These are phyloP conservation scores for Oryza meyeriana DNA, from an alignment of 176 grass and related monocot genomes.

Conservation along the genomic window DNA sequence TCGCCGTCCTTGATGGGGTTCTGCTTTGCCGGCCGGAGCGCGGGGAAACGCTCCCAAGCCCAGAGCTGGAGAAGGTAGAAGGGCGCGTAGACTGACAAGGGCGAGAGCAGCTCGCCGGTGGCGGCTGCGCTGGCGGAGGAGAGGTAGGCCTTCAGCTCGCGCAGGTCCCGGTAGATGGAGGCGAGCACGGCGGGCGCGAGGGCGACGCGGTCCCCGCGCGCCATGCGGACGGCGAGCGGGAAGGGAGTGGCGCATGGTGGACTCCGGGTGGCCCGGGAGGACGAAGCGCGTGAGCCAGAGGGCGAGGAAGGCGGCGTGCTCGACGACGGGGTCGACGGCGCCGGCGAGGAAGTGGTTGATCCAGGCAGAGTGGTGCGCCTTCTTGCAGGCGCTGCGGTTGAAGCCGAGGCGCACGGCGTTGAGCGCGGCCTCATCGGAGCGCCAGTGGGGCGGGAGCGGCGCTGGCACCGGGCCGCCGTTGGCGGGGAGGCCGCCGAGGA, in stretches of 20 bases:
- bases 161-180: conserved; percentile 75
- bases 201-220: conserved; percentile 61
- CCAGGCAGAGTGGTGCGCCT: conserved; percentile 90
- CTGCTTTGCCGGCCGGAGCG: conserved; percentile 45
- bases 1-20: conserved; percentile 38
- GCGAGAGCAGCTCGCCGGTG: conserved; percentile 20
- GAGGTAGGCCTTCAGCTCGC: conserved; percentile 61
- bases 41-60: conserved; percentile 83
- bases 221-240: conserved; percentile 71
- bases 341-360: conserved; percentile 71
- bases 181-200: conserved; percentile 71
- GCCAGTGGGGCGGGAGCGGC: conserved; percentile 46
- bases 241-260: conserved; percentile 79
- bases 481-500: conserved; percentile 57
- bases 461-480: conserved; percentile 50
- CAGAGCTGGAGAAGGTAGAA: conserved; percentile 73
- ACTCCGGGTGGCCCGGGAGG: conserved; percentile 69
- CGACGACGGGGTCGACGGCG: conserved; percentile 32
- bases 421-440: conserved; percentile 54
- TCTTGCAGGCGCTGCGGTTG: conserved; percentile 88
- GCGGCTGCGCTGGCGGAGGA: background rate
- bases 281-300: conserved; percentile 88
- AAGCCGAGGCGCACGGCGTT: conserved; percentile 65
- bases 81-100: conserved; percentile 62
- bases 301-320: conserved; percentile 84